Base-by-base conservation (phyloP, 1,139 yeast genomes). In the Arxiozyma bovina region DNA sequence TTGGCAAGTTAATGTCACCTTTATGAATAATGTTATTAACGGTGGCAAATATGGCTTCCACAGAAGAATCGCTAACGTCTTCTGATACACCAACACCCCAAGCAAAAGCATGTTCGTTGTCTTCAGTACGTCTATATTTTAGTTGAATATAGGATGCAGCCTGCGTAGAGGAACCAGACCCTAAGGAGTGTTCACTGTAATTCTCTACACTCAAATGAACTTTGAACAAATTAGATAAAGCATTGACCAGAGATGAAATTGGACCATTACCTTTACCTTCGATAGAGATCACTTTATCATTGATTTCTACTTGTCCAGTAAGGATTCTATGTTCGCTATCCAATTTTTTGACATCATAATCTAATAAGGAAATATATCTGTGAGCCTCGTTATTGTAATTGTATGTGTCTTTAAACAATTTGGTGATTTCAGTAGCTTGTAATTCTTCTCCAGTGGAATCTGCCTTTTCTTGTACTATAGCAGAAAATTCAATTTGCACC, bases 61-160 rank as follows among this genome's bases (percentile, higher is more conserved):
- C 81, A 18, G 96, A 85, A 48, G 98, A 96, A 66, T 85, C 89
- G 40, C 95, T 85, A 46, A 90, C 96, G 77, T 93, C 98, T 70
- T 86, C 89, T 68, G 90, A 83, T 57, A 91, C 83, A 66, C 97
- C 98, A 55, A 89, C 90, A 73, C 99, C 98, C 97, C 98, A 91
- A 68, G 82, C 80, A 55, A 74, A 69, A 34, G 75, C 72, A 45
- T 74, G 73, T 52, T 76, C 74, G 58, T 77, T 77, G 53, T 77
- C 77, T 34, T 67, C 61, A 50, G 71, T 71, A 52, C 66, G 67
- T 52, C 73, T 68, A 66, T 79, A 78, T 50, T 77, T 73, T 50
- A 84, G 75, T 68, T 85, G 89, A 61, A 90, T 84, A 70, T 85
- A 93, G 22, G 97, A 84, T 27, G 94, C 98, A 58, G 99, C 99